Base-by-base conservation (phyloP, 345 rosid genomes). In the Aquilaria malaccensis region DNA sequence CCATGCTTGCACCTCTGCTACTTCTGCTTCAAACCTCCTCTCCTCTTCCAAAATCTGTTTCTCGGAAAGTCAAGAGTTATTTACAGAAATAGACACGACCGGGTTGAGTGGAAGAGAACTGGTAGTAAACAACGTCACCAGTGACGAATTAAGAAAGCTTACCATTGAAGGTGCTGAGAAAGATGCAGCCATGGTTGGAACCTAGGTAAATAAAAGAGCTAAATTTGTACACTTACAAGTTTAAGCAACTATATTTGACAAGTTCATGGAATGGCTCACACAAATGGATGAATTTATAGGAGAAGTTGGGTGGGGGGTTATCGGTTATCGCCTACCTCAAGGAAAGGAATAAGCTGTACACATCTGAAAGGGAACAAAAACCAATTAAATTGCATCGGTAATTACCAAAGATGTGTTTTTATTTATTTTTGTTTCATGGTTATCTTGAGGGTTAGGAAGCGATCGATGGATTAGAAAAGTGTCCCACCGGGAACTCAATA, bases 1-100 rank as follows among this genome's bases (percentile, higher is more conserved):
- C 99, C 97, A 88, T 66, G 96, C 79, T 71, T 90, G 95, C 82
- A 88, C 91, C 73, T 90, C 95, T 58, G 93, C 93, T 45, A 90
- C 93, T 74, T 90, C 97, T 1, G 88, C 87, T 66, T 90, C 95
- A 48, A 83, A 85, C 73, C 89, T 79, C 58, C 95, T 88, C 81
- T 94, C 97, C 75, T 94, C 99, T 73, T 86, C 93, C 95, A 90
- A 68, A 52, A 93, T 84, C 97, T 87, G 70, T 31, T 53, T 41
- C 48, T 10, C 11, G 60, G 47, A 57, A 56, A 41, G 9, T 30
- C 30, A 9, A n/a, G 2, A 2, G 30, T 2, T 29, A 9, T 33
- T 33, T 56, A 45, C 29, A 14, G 2, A 7, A 52, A 46, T 29
- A 22, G 46, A 6, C 41, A 46, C 14, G 48, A 33, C 30, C 29